These are phyloP conservation scores for Colletotrichum sp. DNA, from an alignment of 2,329 filamentous ascomycete genomes.

Conservation along the genomic window DNA sequence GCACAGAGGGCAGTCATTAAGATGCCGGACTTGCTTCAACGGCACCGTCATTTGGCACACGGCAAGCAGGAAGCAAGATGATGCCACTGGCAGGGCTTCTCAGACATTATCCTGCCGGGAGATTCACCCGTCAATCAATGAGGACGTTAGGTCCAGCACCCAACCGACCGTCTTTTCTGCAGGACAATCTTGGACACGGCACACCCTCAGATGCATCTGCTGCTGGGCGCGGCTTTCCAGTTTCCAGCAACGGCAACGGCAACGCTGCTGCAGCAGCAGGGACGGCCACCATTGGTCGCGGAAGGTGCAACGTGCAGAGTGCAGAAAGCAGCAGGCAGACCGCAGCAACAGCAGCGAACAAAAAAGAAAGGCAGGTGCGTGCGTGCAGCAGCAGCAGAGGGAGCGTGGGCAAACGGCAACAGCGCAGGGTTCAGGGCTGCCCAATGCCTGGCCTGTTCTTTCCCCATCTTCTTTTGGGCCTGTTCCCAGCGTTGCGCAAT, in stretches of 20 bases:
- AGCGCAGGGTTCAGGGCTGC: conserved; percentile 7
- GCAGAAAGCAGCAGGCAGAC: not conserved
- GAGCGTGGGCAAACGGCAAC: not conserved
- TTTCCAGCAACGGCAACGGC: not conserved
- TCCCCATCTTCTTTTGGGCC: not conserved
- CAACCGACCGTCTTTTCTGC: not conserved
- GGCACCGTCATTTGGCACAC: not conserved
- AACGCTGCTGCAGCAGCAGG: not conserved
- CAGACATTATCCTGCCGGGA: not conserved
- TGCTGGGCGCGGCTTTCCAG: not conserved
- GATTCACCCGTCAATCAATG: not conserved
- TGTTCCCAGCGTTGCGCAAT: not conserved
- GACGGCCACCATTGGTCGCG: not conserved
- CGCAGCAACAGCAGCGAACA: not conserved
- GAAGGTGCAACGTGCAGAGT: not conserved
- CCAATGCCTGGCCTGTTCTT: not conserved
- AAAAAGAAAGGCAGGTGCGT: not conserved
- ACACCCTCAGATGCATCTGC: not conserved
- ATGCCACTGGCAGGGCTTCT: not conserved
- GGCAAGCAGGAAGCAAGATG: not conserved
- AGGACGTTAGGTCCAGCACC: not conserved
- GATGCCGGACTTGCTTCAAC: not conserved
- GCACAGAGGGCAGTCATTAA: not conserved
- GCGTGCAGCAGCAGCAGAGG: not conserved
- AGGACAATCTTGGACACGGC: not conserved